These are phyloP conservation scores for Seiridium unicorne DNA, from an alignment of 2,329 filamentous ascomycete species.

Conservation along the genomic window DNA sequence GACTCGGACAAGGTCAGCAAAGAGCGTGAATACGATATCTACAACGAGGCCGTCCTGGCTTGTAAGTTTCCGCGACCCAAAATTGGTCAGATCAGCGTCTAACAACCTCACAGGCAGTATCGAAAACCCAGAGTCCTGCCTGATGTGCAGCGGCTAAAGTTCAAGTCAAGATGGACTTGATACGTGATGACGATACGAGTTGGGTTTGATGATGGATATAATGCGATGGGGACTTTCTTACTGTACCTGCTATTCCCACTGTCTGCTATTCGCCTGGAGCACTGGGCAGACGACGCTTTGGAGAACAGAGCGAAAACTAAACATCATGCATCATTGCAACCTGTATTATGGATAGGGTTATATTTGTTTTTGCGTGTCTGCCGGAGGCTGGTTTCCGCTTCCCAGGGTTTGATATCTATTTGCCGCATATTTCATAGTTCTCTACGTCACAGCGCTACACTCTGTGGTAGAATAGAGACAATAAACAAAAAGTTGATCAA, in stretches of 20 bases:
- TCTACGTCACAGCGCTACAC: neutral
- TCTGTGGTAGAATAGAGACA: neutral
- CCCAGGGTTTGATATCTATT: neutral
- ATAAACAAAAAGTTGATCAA: neutral
- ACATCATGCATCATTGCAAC: neutral
- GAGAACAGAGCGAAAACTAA: neutral
- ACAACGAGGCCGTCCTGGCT: constrained; percentile 84
- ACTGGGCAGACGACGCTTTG: neutral
- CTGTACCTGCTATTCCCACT: neutral
- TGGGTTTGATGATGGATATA: constrained; percentile 7
- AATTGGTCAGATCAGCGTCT: constrained; percentile 16
- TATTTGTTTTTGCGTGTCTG: neutral
- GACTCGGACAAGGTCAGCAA: constrained; percentile 70
- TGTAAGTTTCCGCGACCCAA: constrained; percentile 56
- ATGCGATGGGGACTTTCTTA: neutral
- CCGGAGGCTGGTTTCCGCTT: neutral
- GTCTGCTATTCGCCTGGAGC: constrained; percentile 1
- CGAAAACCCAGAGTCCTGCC: constrained; percentile 89
- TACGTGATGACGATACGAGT: constrained; percentile 5
- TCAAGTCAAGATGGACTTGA: neutral
- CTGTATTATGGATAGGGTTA: constrained; percentile 4
- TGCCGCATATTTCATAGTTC: neutral
- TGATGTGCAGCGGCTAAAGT: constrained; percentile 94
- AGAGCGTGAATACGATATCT: constrained; percentile 86
- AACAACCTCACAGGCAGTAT: constrained; percentile 69